Base-by-base conservation (phyloP, 805 yeast species). In the Yamadazyma paraphyllophila region DNA sequence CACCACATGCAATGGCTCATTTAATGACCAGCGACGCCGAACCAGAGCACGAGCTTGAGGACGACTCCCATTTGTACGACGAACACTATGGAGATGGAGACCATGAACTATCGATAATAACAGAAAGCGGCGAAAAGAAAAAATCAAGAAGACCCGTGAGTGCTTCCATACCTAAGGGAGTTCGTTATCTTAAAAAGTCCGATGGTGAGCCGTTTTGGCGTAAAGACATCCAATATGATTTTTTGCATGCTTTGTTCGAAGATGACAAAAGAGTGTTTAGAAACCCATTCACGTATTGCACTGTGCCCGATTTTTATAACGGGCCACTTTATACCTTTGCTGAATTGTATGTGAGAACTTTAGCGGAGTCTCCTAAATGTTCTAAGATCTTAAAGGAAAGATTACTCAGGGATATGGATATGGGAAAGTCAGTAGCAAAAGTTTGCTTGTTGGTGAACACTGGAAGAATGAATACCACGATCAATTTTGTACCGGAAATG, bases 141-240 rank as follows among this genome's bases (percentile, higher is more conserved):
- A 67, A 51, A 54, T 34, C 32, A 39, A 54, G 47, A 48, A 44
- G 51, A 34, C 53, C 45, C 13, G 53, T 51, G 7, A 46, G 52
- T 36, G 47, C 53, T 16, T 41, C 60, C 11, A 55, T 56, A 34
- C 57, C 62, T 25, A 61, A 55, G 38, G 65, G 74, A 4, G 65
- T 72, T 24, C 70, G 87, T 37, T 90, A 84, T 62, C 63, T 92
- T 55, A 92, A 92, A 65, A 92, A 91, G 60, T 75, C 81, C 14
- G 98, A 92, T 59, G 97, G 98, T 5, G 95, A 87, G 57, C 96
- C 96, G 15, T 81, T 91, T 47, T 87, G 94, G 85, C 74, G 98
- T 40, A 76, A 69, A 45, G 98, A 92, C 57, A 84, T 92, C 46
- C 97, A 90, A 63, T 86, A 82, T 63, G 90, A 85, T 53, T 88